Conservation (phyloP, 306 rosid species). For the Vigna reflexopilosa region DNA sequence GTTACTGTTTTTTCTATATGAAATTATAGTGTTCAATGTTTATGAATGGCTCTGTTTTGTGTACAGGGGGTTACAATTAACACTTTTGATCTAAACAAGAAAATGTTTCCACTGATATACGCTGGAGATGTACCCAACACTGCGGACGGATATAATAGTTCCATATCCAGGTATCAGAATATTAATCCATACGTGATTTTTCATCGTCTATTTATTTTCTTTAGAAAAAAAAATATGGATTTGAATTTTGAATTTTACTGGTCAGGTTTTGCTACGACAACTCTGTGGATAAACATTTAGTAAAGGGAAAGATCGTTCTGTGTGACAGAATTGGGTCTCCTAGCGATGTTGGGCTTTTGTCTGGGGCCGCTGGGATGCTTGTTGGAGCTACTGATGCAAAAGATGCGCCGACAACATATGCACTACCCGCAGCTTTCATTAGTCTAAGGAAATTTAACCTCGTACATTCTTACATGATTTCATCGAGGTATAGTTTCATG, state of each 20-base stretch:
- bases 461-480: constrained; percentile 22
- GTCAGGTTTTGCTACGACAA: neutral
- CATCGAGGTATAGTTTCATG: constrained; percentile 30
- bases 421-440: constrained; percentile 43
- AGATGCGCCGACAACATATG: neutral
- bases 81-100: constrained; percentile 45
- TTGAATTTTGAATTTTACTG: neutral
- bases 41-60: neutral
- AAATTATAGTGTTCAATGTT: neutral
- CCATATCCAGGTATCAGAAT: neutral
- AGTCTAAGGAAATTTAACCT: neutral
- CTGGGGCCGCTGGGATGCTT: constrained; percentile 51
- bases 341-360: neutral
- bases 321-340: constrained; percentile 17
- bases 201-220: too few relatives aligned
- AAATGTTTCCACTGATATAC: constrained; percentile 49
- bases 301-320: constrained; percentile 62
- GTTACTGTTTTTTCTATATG: too few relatives aligned
- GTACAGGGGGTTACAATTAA: constrained; percentile 60
- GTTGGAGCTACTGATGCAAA: neutral
- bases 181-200: neutral
- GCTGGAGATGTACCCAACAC: constrained; percentile 34
- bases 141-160: neutral
- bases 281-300: constrained; percentile 41
- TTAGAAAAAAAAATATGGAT: neutral